These are phyloP conservation scores for Mycena alexandri DNA, from an alignment of 768 basidiomycete genomes.

Conservation along the genomic window DNA sequence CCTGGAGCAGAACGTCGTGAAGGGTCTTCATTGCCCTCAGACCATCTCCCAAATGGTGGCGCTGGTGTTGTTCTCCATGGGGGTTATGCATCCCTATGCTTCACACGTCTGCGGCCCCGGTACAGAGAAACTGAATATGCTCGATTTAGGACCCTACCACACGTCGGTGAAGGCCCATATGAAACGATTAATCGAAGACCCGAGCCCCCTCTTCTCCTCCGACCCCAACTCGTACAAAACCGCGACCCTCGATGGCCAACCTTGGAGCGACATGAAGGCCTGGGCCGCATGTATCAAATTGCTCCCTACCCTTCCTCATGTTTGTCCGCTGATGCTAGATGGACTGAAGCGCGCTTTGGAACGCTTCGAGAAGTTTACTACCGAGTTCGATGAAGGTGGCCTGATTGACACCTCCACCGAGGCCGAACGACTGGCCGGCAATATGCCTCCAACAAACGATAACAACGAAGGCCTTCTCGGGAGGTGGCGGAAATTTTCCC, in stretches of 20 bases:
- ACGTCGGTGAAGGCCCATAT: background rate
- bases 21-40: constrained; percentile 33
- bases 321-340: background rate
- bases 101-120: constrained; percentile 10
- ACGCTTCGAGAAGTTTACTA: background rate
- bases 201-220: background rate
- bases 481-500: background rate
- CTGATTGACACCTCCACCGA: background rate
- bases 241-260: background rate
- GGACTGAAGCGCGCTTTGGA: background rate
- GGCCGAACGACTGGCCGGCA: background rate
- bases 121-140: constrained; percentile 26
- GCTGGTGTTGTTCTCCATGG: constrained; percentile 22
- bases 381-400: background rate
- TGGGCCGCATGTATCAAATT: background rate
- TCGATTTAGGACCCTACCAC: constrained; percentile 37
- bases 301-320: constrained; percentile 3
- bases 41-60: constrained; percentile 35
- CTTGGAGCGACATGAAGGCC: constrained; percentile 4
- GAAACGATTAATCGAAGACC: background rate
- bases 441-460: background rate
- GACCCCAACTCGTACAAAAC: background rate
- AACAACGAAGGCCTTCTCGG: constrained; percentile 6
- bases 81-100: constrained; percentile 36
- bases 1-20: constrained; percentile 38